Evolutionary conservation across 495 filamentous ascomycete genomes (phyloP).

Genomic region (Aspergillus cavernicola): DNA sequence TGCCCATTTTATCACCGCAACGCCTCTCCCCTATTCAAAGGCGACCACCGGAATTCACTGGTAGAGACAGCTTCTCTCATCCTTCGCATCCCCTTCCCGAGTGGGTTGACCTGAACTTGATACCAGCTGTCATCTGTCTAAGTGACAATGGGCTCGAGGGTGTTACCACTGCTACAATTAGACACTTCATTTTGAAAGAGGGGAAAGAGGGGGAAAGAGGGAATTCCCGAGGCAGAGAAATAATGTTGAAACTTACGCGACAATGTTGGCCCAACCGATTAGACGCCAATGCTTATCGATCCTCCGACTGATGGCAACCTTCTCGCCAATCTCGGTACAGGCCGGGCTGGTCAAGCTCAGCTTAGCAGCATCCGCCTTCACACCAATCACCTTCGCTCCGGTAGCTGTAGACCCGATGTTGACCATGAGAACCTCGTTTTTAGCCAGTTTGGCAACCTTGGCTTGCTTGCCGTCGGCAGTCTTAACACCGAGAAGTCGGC

Average conservation of each 20-base stretch:
- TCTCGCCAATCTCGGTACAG: conserved; percentile 92
- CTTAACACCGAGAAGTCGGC: conserved; percentile 91
- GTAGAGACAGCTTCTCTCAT: conserved; percentile 6
- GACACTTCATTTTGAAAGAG: conserved; percentile 6
- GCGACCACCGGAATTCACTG: conserved; percentile 11
- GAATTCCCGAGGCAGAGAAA: neutral
- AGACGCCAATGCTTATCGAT: conserved; percentile 99
- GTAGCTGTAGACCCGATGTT: conserved; percentile 98
- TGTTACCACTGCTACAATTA: conserved; percentile 43
- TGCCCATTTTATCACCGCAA: conserved; percentile 35
- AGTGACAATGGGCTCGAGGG: conserved; percentile 49
- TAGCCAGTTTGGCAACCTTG: conserved; percentile 94
- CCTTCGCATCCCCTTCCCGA: conserved; percentile 10
- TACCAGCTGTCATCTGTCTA: conserved; percentile 24
- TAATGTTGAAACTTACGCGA: conserved; percentile 50
- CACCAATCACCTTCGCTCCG: conserved; percentile 89
- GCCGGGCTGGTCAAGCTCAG: conserved; percentile 82
- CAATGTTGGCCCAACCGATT: conserved; percentile 95
- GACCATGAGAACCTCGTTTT: conserved; percentile 98
- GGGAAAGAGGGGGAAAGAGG: too few relatives aligned
- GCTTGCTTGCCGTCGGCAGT: conserved; percentile 98
- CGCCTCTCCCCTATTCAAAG: conserved; percentile 11
- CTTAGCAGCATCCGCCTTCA: conserved; percentile 96
- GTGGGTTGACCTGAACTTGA: conserved; percentile 13
- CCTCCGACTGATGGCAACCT: conserved; percentile 91